Percentiles rank a stretch among this genome's conserved stretches.
Conservation (phyloP, 352 stramenopile species). For the Pythium plurisporium region DNA sequence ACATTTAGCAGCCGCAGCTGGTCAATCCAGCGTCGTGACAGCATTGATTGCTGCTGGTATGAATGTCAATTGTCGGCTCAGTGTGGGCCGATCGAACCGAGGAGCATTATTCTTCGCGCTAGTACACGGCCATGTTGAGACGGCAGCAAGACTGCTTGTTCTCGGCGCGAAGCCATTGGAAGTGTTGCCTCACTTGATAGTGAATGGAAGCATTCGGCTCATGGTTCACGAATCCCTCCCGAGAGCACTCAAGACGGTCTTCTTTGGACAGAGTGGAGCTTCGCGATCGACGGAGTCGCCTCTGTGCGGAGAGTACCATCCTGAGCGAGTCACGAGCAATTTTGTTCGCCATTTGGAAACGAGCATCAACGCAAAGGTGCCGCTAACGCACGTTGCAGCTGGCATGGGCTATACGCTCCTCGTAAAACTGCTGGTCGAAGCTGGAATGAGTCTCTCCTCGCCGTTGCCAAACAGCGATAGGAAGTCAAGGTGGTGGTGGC, state of each 20-base stretch:
- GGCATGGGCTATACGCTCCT: conserved; percentile 31
- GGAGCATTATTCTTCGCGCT: conserved; percentile 52
- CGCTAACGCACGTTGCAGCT: conserved; percentile 38
- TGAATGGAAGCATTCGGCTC: conserved; percentile 1
- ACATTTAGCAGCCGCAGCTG: conserved; percentile 44
- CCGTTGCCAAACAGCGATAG: background rate
- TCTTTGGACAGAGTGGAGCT: background rate
- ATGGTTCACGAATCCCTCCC: conserved; percentile 12
- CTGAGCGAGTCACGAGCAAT: conserved; percentile 19
- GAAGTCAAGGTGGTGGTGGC: background rate
- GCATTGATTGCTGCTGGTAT: conserved; percentile 45
- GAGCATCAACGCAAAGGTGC: conserved; percentile 37
- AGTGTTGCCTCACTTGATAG: conserved; percentile 27
- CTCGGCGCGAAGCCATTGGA: conserved; percentile 45
- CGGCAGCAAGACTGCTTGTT: conserved; percentile 50
- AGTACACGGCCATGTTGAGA: conserved; percentile 46
- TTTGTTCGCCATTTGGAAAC: conserved; percentile 39
- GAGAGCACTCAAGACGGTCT: conserved; percentile 3
- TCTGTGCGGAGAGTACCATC: conserved; percentile 4
- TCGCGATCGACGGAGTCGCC: conserved; percentile 4
- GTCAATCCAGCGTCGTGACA: conserved; percentile 37
- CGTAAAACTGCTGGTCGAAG: conserved; percentile 33
- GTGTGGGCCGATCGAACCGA: background rate
- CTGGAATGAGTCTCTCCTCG: conserved; percentile 36
- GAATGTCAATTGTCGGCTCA: conserved; percentile 49